Base-by-base conservation (phyloP, 2,329 filamentous ascomycete genomes). In the Orbilia oligospora region DNA sequence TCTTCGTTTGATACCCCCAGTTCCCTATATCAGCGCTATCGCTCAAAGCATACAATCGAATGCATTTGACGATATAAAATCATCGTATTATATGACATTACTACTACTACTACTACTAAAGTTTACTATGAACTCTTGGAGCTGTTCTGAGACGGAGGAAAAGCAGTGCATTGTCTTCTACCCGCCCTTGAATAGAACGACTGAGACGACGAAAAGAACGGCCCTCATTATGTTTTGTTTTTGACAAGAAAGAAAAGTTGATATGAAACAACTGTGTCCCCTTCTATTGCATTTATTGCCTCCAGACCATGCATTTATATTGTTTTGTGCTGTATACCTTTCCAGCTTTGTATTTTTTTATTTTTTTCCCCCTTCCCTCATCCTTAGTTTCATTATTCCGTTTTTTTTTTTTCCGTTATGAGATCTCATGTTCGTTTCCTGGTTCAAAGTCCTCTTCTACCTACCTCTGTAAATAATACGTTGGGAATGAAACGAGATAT, bases 401-500 rank as follows among this genome's bases (percentile, higher is more conserved):
- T 30, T 30, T 46, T 66, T 66, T 30, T 18, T 33, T 5, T 58
- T 66, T 30, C 14, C 48, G 4, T 41, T 6, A n/a, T 18, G 33
- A 61, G 56, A 61, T 41, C 56, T 44, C 36, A 14, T 61, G 38
- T n/a, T 33, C 20, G n/a, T 24, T 55, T 24, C 36, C 46, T 16
- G 51, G 44, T 24, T 44, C 24, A n/a, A 44, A 67, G 16, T 27
- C 51, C 61, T 55, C 41, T 56, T 51, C 36, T n/a, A 67, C 38
- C 53, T 58, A n/a, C n/a, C 51, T 38, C 27, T 72, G 70, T 73
- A 73, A 67, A 73, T 73, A 73, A 24, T 44, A 44, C 36, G 22
- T 61, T 67, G 70, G 63, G 70, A 73, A 66, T 38, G 20, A 61
- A 73, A 72, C 61, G 70, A 73, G 63, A 73, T 67, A 66, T 58